Conservation (phyloP, 2,329 filamentous ascomycete species). For the Epichloe sp. region DNA sequence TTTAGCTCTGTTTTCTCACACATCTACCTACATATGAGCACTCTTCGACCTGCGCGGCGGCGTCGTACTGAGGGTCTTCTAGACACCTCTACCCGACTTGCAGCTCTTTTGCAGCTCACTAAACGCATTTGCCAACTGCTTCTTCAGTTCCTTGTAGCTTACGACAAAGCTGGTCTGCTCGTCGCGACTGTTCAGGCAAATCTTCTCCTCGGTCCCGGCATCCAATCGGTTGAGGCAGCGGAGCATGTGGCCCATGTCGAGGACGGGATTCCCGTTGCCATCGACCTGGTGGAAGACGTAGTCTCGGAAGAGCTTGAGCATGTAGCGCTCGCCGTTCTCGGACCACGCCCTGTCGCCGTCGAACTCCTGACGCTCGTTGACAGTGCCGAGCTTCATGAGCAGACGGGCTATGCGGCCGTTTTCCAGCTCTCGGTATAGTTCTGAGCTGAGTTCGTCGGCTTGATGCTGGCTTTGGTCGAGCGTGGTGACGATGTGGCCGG, state of each 20-base stretch:
- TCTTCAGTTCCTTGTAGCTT: constrained; percentile 78
- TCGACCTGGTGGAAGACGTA: constrained; percentile 97
- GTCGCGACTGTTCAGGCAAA: constrained; percentile 77
- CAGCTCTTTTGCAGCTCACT: constrained; percentile 40
- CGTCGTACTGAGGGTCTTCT: constrained; percentile 11
- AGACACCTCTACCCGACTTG: constrained; percentile 24
- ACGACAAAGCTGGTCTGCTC: constrained; percentile 82
- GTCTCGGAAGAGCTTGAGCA: constrained; percentile 88
- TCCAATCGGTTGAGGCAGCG: constrained; percentile 85
- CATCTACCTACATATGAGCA: constrained; percentile 3
- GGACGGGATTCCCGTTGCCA: constrained; percentile 63
- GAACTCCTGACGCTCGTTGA: constrained; percentile 83
- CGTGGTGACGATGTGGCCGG: constrained; percentile 59
- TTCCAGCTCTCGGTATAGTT: constrained; percentile 71
- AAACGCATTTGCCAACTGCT: constrained; percentile 45
- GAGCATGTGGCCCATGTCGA: constrained; percentile 81
- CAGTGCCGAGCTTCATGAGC: constrained; percentile 66
- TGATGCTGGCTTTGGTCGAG: constrained; percentile 71
- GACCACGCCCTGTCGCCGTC: constrained; percentile 71
- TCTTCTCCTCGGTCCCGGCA: constrained; percentile 73
- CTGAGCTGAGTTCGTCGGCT: constrained; percentile 59
- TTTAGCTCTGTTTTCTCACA: neutral
- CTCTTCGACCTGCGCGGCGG: constrained; percentile 4
- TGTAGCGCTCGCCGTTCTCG: constrained; percentile 84
- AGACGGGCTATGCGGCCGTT: constrained; percentile 77